These are phyloP conservation scores for Murraya koenigii DNA, from an alignment of 345 rosid species.

Conservation along the genomic window DNA sequence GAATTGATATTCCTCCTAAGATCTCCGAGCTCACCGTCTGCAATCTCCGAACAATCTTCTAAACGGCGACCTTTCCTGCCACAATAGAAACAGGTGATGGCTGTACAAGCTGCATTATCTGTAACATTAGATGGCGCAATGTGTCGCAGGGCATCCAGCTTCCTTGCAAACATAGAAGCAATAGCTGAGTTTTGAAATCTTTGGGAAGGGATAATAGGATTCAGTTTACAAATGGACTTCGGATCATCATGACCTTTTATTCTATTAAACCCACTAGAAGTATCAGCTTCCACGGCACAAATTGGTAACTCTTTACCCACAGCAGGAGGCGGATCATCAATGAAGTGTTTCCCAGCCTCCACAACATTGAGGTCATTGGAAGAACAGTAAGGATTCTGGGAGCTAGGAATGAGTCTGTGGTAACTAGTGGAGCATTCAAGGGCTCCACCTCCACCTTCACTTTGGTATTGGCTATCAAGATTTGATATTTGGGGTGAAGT, in stretches of 20 bases:
- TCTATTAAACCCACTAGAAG: constrained; percentile 31
- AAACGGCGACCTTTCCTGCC: constrained; percentile 64
- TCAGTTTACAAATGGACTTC: constrained; percentile 20
- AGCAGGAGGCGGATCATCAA: constrained; percentile 13
- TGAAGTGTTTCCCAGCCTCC: constrained; percentile 18
- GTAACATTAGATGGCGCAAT: constrained; percentile 34
- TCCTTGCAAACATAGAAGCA: constrained; percentile 64
- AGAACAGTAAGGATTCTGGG: constrained; percentile 16
- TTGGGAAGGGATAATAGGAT: constrained; percentile 31
- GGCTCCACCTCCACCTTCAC: constrained; percentile 16
- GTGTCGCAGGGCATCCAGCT: constrained; percentile 70
- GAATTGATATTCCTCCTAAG: constrained; percentile 40
- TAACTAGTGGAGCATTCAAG: constrained; percentile 29
- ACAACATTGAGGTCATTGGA: constrained; percentile 13
- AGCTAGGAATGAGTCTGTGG: constrained; percentile 20
- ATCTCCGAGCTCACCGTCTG: constrained; percentile 62
- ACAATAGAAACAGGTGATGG: constrained; percentile 64
- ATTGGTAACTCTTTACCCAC: constrained; percentile 23
- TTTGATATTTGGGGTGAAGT: constrained; percentile 22
- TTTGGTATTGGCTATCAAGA: constrained; percentile 16
- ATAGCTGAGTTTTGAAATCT: constrained; percentile 50
- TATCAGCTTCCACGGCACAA: constrained; percentile 24
- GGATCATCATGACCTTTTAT: constrained; percentile 30
- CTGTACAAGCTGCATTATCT: constrained; percentile 30
- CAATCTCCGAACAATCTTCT: constrained; percentile 56